Base-by-base conservation (phyloP, 2,329 filamentous ascomycete genomes). In the Shiraia bambusicola region DNA sequence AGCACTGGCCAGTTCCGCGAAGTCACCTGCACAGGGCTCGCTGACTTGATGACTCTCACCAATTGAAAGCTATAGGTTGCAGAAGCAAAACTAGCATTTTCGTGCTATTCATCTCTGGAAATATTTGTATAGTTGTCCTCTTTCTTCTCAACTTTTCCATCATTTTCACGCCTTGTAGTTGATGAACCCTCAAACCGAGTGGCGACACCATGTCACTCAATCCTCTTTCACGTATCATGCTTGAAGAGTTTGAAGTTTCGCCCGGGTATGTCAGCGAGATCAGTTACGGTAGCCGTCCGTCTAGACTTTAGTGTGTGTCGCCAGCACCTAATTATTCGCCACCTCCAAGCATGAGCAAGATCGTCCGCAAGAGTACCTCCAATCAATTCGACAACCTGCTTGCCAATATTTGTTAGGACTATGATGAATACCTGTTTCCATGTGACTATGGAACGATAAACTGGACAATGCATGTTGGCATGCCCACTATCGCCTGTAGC, bases 401-500 rank as follows among this genome's bases (percentile, higher is more conserved):
- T 74, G 2, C 73, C 73, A 36, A 76, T 74, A 34, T 64, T 74
- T 1, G 73, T 72, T 11, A 76, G 47, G 0, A 75, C 59, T 41
- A 75, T 76, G 57, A 76, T 1, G 67, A 66, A 45, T 76, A 72
- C 2, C 72, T 73, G 24, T 2, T 26, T 2, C 15, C 28, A 26
- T 29, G 8, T 28, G 12, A 47, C 43, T 42, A 40, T 44, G 2
- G 27, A 5, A 22, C 37, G 9, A 40, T 8, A 6, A 17, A 7
- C 25, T 22, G 13, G 2, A 11, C 32, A 19, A 9, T 9, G 22
- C 13, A 16, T 26, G 22, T 4, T 4, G 11, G 63, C 70, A 56
- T 54, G 72, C 71, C 72, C 73, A 50, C 72, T 75, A 24, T 76
- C 72, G 0, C 73, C 73, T 0, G 72, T 74, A 1, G 72, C 72